Base-by-base conservation (phyloP, 2,329 filamentous ascomycete species). In the Ceratocystis papillata region DNA sequence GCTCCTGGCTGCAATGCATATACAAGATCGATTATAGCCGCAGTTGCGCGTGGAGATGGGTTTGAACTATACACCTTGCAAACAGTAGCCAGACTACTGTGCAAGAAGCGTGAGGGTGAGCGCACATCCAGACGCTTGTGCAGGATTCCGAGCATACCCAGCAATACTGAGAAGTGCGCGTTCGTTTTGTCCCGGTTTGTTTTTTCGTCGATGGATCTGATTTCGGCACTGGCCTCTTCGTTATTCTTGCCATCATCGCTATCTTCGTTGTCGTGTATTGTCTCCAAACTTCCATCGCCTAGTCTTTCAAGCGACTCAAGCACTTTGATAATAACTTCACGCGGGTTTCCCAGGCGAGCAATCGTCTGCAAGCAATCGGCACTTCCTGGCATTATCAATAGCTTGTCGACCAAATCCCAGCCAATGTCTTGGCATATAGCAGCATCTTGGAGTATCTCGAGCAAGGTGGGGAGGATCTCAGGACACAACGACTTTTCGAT, bases 251-350 rank as follows among this genome's bases (percentile, higher is more conserved):
- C 69, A 6, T 69, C 68, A 20, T 70, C 72, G 28, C 71, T 71
- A 22, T 75, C 74, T 8, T 74, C 73, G 6, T 76, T 72, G 59
- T 76, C 76, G 7, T 76, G 75, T 12, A 46, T 33, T 6, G 64
- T 55, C 5, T 30, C 6, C 8, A 37, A 25, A 30, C 79, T 76
- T n/a, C 78, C 76, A 46, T 73, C 72, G 55, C 75, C 73, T 4
- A 75, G 74, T 60, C 83, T 80, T 63, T 87, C 83, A 68, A 94
- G 77, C 15, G 84, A 83, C 73, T 92, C 88, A 30, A 89, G 86
- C 37, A 90, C 84, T 73, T 92, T 92, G 70, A 94, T 79, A 67
- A 93, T 87, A 59, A 91, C 87, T 74, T 94, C 89, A 63, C 89
- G 80, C 0, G 89, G 89, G 72, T 93, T 94, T 63, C 89, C 89